These are phyloP conservation scores for Pisolithus albus DNA, from an alignment of 768 basidiomycete species.

Conservation along the genomic window DNA sequence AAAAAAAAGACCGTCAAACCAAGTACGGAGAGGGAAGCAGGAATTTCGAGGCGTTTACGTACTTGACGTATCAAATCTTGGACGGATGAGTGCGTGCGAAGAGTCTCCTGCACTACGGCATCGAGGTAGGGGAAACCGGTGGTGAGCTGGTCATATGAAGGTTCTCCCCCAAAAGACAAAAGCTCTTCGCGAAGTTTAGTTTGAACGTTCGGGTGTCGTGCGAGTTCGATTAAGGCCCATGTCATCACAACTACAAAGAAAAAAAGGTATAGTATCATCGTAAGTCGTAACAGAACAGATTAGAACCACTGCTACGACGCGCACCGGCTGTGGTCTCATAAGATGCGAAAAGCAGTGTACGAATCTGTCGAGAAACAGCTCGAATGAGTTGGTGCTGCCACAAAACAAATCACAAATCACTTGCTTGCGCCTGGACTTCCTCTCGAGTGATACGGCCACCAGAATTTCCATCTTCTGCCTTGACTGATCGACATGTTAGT, in stretches of 20 bases:
- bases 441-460: conserved; percentile 18
- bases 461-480: conserved; percentile 24
- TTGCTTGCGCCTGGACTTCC: conserved; percentile 22
- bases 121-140: conserved; percentile 49
- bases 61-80: too few relatives aligned
- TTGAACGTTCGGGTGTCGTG: conserved; percentile 39
- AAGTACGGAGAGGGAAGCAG: too few relatives aligned
- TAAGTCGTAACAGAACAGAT: too few relatives aligned
- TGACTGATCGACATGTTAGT: conserved; percentile 24
- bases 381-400: too few relatives aligned
- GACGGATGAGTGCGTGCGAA: too few relatives aligned
- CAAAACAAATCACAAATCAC: not conserved
- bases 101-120: conserved; percentile 23
- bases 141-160: conserved; percentile 47
- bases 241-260: too few relatives aligned
- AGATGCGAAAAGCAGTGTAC: conserved; percentile 11
- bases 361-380: conserved; percentile 9
- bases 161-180: conserved; percentile 35
- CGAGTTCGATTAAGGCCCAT: conserved; percentile 54
- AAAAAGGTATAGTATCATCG: too few relatives aligned
- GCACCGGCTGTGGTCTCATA: conserved; percentile 18
- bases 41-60: too few relatives aligned
- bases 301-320: not conserved
- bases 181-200: conserved; percentile 46
- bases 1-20: too few relatives aligned